Percentiles rank a stretch among this genome's conserved stretches.
Conservation (phyloP, 192 early-diverging fungal species). For the Backusella liffmaniae region DNA sequence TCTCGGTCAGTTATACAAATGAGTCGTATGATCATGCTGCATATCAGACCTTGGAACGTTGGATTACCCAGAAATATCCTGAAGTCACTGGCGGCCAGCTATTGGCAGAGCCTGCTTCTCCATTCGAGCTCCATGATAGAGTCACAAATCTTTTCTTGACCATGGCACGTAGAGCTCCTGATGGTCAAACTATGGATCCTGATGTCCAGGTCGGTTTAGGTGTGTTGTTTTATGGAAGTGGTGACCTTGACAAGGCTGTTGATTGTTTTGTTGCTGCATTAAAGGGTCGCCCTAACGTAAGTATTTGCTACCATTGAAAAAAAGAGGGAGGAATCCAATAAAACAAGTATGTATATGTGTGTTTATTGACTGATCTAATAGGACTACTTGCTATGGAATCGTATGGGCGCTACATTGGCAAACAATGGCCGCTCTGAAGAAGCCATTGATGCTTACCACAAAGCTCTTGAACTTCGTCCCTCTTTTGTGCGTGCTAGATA, state of each 20-base stretch:
- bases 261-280: slow-evolving; percentile 97
- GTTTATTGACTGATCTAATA: slow-evolving; percentile 20
- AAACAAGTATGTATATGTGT: too few species aligned
- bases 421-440: slow-evolving; percentile 77
- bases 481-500: slow-evolving; percentile 95
- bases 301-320: background rate
- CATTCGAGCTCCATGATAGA: slow-evolving; percentile 55
- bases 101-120: slow-evolving; percentile 35
- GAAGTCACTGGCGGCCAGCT: slow-evolving; percentile 37
- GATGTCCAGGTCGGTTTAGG: slow-evolving; percentile 96
- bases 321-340: too few species aligned
- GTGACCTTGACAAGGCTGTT: slow-evolving; percentile 93
- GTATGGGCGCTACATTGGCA: slow-evolving; percentile 96
- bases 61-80: slow-evolving; percentile 80
- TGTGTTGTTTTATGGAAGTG: slow-evolving; percentile 93
- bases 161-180: slow-evolving; percentile 67
- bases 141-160: slow-evolving; percentile 81
- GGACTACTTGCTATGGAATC: slow-evolving; percentile 97
- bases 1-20: slow-evolving; percentile 97
- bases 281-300: slow-evolving; percentile 70
- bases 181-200: slow-evolving; percentile 65
- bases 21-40: slow-evolving; percentile 89
- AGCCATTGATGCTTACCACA: slow-evolving; percentile 95
- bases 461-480: slow-evolving; percentile 92
- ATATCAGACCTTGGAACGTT: slow-evolving; percentile 86